Conservation (phyloP, 441 rosid genomes). For the Adansonia gregorii region DNA sequence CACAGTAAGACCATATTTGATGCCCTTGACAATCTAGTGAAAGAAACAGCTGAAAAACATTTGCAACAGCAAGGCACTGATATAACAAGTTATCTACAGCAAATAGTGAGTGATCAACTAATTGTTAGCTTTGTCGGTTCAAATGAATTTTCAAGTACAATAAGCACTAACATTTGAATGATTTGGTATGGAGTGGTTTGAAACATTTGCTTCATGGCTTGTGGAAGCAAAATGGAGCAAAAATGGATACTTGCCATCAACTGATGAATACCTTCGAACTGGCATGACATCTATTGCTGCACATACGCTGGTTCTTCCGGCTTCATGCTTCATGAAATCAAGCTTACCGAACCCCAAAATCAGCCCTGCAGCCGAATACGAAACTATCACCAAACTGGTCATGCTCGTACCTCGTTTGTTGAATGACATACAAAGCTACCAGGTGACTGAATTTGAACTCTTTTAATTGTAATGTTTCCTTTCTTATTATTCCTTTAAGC, state of each 20-base stretch:
- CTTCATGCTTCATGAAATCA: conserved; percentile 46
- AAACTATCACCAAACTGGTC: conserved; percentile 46
- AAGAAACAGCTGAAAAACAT: conserved; percentile 37
- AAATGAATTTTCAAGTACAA: not conserved
- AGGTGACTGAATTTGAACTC: conserved; percentile 34
- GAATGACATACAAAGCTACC: conserved; percentile 63
- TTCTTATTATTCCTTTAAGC: not conserved
- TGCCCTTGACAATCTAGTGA: conserved; percentile 55
- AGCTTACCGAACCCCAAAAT: conserved; percentile 35
- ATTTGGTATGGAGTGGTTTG: conserved; percentile 53
- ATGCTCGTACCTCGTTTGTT: conserved; percentile 59
- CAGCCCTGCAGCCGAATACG: conserved; percentile 34
- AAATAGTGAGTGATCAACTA: conserved; percentile 36
- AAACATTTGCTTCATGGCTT: conserved; percentile 68
- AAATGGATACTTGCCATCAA: conserved; percentile 38
- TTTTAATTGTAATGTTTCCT: not conserved
- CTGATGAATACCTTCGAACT: conserved; percentile 49
- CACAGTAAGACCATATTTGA: conserved; percentile 50
- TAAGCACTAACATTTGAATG: not conserved
- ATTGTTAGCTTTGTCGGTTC: not conserved
- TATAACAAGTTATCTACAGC: conserved; percentile 39
- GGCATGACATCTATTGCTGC: conserved; percentile 59
- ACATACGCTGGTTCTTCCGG: conserved; percentile 52
- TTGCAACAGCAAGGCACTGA: conserved; percentile 40
- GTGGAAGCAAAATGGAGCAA: conserved; percentile 62